Evolutionary conservation across 805 yeast species (phyloP), one percentile per base, ranked within the genome.

Genomic region (Maudiozyma pseudohumilis): DNA sequence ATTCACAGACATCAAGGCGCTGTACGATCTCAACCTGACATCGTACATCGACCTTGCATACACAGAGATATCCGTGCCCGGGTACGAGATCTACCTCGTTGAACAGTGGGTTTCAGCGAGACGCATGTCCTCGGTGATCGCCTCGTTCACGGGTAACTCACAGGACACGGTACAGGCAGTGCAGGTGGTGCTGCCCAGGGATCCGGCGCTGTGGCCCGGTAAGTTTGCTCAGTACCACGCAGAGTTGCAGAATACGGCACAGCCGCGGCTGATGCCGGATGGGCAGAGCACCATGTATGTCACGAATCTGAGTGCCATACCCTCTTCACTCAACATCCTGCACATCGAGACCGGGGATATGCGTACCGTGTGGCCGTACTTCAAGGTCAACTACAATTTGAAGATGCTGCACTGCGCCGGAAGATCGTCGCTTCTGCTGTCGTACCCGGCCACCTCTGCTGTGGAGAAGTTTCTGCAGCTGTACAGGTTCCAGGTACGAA

Each of bases 81-180:
- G 98, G 2, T 87, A 81, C 53, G 97, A 92, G 59, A 72, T 83
- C 11, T 92, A 92, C 55, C 65, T 92, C 25, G 95, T 89, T 10
- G 97, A 92, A 56, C 96, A 89, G 56, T 92, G 98, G 98, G 79
- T 83, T 2, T 68, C 80, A 21, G 79, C 77, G 42, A 66, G 98
- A 29, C 67, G 72, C 32, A 62, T 75, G n/a, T 77, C 84, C 21
- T 69, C 81, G 1, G 68, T 82, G 4, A 78, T 89, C n/a, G 75
- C 92, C 1, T 75, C 89, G 0, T 92, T 72, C 55, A 92, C 98
- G 0, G 98, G 98, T 3, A 83, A 86, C 52, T 53, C 73, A 6
- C 66, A 66, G 13, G 83, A 86, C 47, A 61, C 61, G 17, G 70
- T 87, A 0, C 59, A 65, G 16, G 94, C 79, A 2, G 73, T 72